phyloP scores from a whole-genome alignment of 306 rosid species.

The Sesbania bispinosa region DNA sequence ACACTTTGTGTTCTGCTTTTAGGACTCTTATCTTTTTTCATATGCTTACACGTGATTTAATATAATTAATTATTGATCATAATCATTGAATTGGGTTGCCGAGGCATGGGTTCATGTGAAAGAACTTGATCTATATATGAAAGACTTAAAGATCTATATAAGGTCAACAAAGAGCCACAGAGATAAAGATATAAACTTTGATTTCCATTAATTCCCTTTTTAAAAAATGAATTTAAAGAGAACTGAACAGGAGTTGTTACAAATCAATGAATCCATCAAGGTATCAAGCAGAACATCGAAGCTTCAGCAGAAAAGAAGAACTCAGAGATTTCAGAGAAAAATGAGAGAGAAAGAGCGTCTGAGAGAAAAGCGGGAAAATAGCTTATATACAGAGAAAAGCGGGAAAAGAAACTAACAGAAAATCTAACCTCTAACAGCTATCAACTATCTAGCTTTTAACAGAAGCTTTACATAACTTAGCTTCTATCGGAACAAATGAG shows the following conservation, averaged over 20 bases:
- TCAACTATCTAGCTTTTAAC: too few relatives aligned
- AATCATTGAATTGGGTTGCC: slow-evolving; percentile 19
- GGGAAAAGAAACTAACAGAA: too few relatives aligned
- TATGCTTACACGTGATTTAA: slow-evolving; percentile 25
- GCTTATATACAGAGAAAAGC: too few relatives aligned
- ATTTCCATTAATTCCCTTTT: neutral
- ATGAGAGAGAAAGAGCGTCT: too few relatives aligned
- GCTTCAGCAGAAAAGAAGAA: too few relatives aligned
- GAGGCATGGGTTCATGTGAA: slow-evolving; percentile 17
- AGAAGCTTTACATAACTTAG: too few relatives aligned
- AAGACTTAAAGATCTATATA: neutral
- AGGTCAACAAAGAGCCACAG: neutral
- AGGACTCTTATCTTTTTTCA: neutral
- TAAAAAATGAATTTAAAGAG: neutral
- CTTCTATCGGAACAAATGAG: too few relatives aligned
- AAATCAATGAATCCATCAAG: too few relatives aligned
- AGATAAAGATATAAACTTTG: neutral
- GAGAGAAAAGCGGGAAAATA: too few relatives aligned
- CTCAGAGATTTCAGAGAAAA: too few relatives aligned
- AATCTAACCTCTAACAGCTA: too few relatives aligned
- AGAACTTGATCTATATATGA: neutral
- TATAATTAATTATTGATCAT: neutral
- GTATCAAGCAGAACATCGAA: too few relatives aligned
- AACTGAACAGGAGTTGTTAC: neutral
- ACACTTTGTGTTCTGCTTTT: neutral